A percentile compares a stretch with the other conserved stretches of the same genome.
These are phyloP conservation scores for Chimonanthus salicifolius DNA, from an alignment of 164 flowering plant species.

Conservation along the genomic window DNA sequence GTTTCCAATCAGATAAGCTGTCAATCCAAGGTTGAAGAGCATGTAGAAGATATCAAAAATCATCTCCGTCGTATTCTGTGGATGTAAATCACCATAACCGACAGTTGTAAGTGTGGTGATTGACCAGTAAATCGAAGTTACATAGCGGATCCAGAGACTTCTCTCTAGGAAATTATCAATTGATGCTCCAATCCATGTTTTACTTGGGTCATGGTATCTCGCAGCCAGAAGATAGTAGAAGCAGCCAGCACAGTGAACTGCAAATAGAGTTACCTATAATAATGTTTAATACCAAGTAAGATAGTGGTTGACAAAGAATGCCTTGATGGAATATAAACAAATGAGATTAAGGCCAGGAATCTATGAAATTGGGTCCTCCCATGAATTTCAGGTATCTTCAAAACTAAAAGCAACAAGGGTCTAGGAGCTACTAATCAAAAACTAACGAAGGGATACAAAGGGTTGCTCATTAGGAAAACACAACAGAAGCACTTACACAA, in stretches of 20 bases:
- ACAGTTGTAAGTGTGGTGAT: conserved; percentile 90
- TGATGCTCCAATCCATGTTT: conserved; percentile 70
- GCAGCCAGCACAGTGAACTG: conserved; percentile 94
- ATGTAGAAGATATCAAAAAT: conserved; percentile 73
- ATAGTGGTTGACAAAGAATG: conserved; percentile 3
- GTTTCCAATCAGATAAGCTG: conserved; percentile 88
- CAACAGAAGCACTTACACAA: conserved; percentile 50
- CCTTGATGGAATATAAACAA: background rate
- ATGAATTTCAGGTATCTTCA: no score
- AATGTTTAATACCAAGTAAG: conserved; percentile 5
- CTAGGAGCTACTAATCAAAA: no score
- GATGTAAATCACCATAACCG: conserved; percentile 95
- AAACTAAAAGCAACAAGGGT: background rate
- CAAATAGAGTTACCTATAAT: conserved; percentile 83
- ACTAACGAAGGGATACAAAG: no score
- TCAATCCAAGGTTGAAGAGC: conserved; percentile 92
- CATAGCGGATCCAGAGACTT: conserved; percentile 59
- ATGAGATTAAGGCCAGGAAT: no score
- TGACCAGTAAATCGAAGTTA: conserved; percentile 89
- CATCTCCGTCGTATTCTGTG: conserved; percentile 76
- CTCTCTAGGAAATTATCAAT: conserved; percentile 32
- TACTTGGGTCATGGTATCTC: conserved; percentile 38
- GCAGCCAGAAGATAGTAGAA: conserved; percentile 82
- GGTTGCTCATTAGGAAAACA: background rate
- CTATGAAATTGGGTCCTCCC: no score